Evolutionary conservation across 371 early-diverging fungal genomes (phyloP).

Genomic region (Dentiscutata heterogama): DNA sequence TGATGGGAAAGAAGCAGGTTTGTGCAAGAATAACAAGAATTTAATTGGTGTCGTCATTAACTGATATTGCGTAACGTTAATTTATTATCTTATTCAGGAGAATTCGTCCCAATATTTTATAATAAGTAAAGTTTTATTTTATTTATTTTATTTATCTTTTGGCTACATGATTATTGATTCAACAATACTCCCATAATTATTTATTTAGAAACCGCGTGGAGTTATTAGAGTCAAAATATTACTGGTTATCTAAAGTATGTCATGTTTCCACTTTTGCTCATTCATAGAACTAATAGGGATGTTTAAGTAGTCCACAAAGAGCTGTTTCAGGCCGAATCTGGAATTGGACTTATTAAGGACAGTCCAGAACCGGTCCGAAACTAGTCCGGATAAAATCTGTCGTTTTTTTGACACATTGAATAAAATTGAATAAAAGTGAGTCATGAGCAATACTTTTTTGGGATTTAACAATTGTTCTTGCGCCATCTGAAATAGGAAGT

Average conservation of each 20-base stretch:
- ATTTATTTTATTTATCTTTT: not conserved
- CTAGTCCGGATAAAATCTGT: no score
- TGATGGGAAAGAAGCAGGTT: conserved; percentile 60
- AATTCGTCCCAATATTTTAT: conserved; percentile 40
- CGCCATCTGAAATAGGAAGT: no score
- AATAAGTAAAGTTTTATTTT: conserved; percentile 2
- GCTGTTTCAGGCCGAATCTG: no score
- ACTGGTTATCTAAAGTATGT: conserved; percentile 23
- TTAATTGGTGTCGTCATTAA: not conserved
- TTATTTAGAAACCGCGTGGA: conserved; percentile 9
- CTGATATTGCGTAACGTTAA: not conserved
- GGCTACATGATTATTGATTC: not conserved
- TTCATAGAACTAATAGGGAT: no score
- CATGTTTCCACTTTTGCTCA: not conserved
- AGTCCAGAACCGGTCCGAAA: no score
- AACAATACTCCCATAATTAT: not conserved
- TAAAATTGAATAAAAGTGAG: no score
- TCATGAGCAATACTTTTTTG: no score
- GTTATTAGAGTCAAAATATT: conserved; percentile 10
- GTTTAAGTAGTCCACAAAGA: no score
- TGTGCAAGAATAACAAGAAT: conserved; percentile 48
- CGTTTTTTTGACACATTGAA: no score
- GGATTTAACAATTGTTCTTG: no score
- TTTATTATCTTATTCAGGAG: not conserved
- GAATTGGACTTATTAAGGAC: no score